These are phyloP conservation scores for Linum usitatissimum DNA, from an alignment of 345 rosid genomes.

Conservation along the genomic window DNA sequence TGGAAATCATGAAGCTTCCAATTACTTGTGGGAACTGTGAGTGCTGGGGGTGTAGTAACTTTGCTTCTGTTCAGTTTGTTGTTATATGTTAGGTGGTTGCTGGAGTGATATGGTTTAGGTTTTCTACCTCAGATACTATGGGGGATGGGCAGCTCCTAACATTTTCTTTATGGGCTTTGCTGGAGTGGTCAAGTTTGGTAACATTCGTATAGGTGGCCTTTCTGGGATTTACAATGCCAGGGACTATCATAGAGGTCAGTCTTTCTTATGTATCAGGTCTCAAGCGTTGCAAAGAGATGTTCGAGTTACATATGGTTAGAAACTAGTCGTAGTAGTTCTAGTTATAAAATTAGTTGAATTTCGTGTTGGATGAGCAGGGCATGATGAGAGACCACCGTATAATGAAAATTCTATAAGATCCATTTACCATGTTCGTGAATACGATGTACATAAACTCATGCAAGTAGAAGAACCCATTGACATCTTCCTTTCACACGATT, in stretches of 20 bases:
- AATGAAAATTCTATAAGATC: slow-evolving; percentile 53
- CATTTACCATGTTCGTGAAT: slow-evolving; percentile 83
- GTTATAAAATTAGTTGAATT: neutral
- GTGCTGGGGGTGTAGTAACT: slow-evolving; percentile 5
- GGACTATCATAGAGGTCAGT: slow-evolving; percentile 52
- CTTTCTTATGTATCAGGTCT: neutral
- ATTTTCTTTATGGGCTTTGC: slow-evolving; percentile 74
- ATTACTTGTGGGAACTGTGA: slow-evolving; percentile 87
- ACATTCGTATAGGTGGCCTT: slow-evolving; percentile 78
- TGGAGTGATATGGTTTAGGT: slow-evolving; percentile 9
- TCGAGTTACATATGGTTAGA: neutral
- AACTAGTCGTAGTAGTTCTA: neutral
- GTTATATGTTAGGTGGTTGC: neutral
- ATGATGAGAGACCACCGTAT: slow-evolving; percentile 80
- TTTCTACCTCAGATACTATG: slow-evolving; percentile 51
- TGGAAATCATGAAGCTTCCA: slow-evolving; percentile 96
- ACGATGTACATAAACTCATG: slow-evolving; percentile 81
- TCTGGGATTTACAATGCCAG: slow-evolving; percentile 70
- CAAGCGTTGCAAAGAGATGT: neutral
- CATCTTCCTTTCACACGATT: slow-evolving; percentile 89
- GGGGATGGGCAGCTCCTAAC: slow-evolving; percentile 93
- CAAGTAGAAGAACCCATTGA: slow-evolving; percentile 70
- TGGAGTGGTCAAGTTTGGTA: slow-evolving; percentile 80
- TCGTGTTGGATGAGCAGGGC: slow-evolving; percentile 37
- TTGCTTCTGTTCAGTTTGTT: neutral